phyloP scores from a whole-genome alignment of 192 early-diverging fungal species.

The Jimgerdemannia flammicorona region DNA sequence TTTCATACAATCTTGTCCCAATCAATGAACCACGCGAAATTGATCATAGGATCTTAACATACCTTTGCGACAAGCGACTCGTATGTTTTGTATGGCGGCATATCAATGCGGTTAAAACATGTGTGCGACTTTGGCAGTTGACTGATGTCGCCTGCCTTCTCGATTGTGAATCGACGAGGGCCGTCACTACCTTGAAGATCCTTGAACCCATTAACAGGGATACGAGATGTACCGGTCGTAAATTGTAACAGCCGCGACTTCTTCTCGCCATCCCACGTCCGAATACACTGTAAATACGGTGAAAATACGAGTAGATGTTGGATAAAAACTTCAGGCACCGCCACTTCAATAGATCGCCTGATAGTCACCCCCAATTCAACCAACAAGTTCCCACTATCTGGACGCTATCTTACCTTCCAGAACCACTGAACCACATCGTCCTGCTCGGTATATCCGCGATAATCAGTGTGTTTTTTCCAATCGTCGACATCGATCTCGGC shows the following conservation, averaged over 20 bases:
- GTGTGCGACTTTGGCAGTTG: slow-evolving; percentile 91
- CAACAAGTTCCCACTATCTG: not conserved
- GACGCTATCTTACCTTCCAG: slow-evolving; percentile 63
- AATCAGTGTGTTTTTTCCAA: slow-evolving; percentile 98
- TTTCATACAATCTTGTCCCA: too few species aligned
- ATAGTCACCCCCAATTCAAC: not conserved
- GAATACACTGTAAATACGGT: slow-evolving; percentile 51
- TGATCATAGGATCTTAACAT: not conserved
- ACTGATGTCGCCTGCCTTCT: slow-evolving; percentile 81
- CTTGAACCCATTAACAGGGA: slow-evolving; percentile 97
- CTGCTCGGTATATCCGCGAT: slow-evolving; percentile 89
- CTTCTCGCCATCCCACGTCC: slow-evolving; percentile 84
- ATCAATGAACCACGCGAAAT: not conserved
- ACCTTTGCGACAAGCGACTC: slow-evolving; percentile 41
- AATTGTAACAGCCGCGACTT: slow-evolving; percentile 91
- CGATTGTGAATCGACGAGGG: slow-evolving; percentile 89
- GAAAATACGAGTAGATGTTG: not conserved
- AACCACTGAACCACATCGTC: slow-evolving; percentile 92
- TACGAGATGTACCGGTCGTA: slow-evolving; percentile 92
- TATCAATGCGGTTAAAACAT: slow-evolving; percentile 88
- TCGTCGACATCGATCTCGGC: slow-evolving; percentile 93
- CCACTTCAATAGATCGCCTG: too few species aligned
- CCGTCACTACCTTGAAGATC: slow-evolving; percentile 95
- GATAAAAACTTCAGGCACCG: too few species aligned
- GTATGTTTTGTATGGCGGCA: slow-evolving; percentile 85